These are phyloP conservation scores for Magnusiomyces sp. DNA, from an alignment of 1,139 yeast species.

Conservation along the genomic window DNA sequence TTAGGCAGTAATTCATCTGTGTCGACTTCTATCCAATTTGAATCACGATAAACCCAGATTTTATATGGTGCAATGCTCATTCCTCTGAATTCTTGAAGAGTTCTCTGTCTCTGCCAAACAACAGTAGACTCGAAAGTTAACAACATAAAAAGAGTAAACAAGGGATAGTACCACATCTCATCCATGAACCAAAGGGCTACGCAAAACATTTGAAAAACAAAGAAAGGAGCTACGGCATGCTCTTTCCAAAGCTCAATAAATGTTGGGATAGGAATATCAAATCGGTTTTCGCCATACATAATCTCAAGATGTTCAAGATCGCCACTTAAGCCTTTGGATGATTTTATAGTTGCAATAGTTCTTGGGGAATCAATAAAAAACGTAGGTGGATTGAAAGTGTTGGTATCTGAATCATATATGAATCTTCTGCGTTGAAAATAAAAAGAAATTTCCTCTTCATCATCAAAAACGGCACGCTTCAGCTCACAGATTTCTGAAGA, in stretches of 20 bases:
- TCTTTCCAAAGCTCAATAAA: constrained; percentile 86
- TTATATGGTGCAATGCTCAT: constrained; percentile 95
- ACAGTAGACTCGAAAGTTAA: constrained; percentile 91
- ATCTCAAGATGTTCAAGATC: constrained; percentile 49
- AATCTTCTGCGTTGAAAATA: constrained; percentile 90
- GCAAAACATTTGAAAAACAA: constrained; percentile 92
- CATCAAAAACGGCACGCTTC: constrained; percentile 48
- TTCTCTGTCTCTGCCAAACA: constrained; percentile 83
- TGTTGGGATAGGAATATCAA: constrained; percentile 93
- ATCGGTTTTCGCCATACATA: constrained; percentile 73
- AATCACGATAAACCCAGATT: constrained; percentile 62
- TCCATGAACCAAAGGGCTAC: constrained; percentile 95
- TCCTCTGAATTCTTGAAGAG: constrained; percentile 89
- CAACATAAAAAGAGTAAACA: constrained; percentile 86
- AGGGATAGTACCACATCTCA: constrained; percentile 92
- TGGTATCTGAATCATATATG: constrained; percentile 48
- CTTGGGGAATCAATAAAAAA: constrained; percentile 55
- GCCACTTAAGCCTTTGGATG: constrained; percentile 47
- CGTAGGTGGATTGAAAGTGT: constrained; percentile 69
- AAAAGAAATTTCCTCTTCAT: constrained; percentile 60
- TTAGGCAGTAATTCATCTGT: constrained; percentile 83
- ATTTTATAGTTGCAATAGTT: constrained; percentile 50
- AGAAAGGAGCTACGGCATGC: constrained; percentile 97
- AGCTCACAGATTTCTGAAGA: constrained; percentile 70
- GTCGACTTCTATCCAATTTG: constrained; percentile 58